A percentile compares a stretch with the other conserved stretches of the same genome.
Conservation (phyloP, 768 basidiomycete species). For the Sistotremastrum niveocremeum region DNA sequence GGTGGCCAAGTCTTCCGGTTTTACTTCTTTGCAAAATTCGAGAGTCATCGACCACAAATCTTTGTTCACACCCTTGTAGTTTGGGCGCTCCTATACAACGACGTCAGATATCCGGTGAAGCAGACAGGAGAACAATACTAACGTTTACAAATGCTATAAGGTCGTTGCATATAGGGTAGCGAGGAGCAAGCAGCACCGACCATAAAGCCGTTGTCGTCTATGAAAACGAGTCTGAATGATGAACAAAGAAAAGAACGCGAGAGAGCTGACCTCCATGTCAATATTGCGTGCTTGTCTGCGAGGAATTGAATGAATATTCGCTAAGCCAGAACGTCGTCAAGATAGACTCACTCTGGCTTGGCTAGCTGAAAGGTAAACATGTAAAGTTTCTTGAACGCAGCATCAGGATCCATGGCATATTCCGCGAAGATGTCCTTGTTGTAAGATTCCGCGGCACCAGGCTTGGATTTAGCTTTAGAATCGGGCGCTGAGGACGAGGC, state of each 20-base stretch:
- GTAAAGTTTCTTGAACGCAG: slow-evolving; percentile 54
- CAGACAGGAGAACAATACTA: slow-evolving; percentile 8
- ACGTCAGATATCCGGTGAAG: neutral
- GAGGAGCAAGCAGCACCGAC: slow-evolving; percentile 57
- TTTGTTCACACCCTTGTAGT: slow-evolving; percentile 69
- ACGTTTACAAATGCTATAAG: slow-evolving; percentile 57
- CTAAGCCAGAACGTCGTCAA: neutral
- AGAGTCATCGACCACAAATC: slow-evolving; percentile 81
- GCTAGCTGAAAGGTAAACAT: slow-evolving; percentile 55
- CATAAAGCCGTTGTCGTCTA: slow-evolving; percentile 64
- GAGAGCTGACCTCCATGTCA: slow-evolving; percentile 58
- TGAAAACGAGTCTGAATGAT: neutral
- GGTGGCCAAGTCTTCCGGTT: slow-evolving; percentile 37
- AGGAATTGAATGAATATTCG: neutral
- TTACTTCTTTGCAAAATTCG: slow-evolving; percentile 59
- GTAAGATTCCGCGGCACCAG: slow-evolving; percentile 32
- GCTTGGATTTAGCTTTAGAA: slow-evolving; percentile 21
- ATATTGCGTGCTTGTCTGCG: slow-evolving; percentile 57
- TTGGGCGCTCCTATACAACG: slow-evolving; percentile 27
- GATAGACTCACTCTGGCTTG: slow-evolving; percentile 50
- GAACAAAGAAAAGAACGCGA: neutral
- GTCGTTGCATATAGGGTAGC: slow-evolving; percentile 52
- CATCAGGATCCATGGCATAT: slow-evolving; percentile 34
- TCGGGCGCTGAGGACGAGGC: slow-evolving; percentile 9
- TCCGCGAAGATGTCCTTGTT: slow-evolving; percentile 36